Percentiles rank a stretch among this genome's conserved stretches.
Conservation (phyloP, 805 yeast genomes). For the Yamadazyma tumulicola region DNA sequence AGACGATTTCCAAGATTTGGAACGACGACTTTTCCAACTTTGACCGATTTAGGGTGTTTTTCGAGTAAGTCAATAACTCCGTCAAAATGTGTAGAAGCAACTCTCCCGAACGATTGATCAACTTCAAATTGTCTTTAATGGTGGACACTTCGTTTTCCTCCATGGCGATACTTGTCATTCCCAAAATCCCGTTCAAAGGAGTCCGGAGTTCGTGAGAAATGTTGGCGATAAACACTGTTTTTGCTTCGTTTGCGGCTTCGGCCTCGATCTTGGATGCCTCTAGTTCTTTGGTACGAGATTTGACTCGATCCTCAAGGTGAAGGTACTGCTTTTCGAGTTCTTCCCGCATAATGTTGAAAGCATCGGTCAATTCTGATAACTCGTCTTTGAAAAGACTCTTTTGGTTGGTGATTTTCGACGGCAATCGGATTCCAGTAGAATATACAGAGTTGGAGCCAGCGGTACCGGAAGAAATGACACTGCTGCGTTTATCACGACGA, state of each 20-base stretch:
- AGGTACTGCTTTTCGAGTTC: slow-evolving; percentile 82
- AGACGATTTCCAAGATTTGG: slow-evolving; percentile 71
- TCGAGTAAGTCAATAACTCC: slow-evolving; percentile 87
- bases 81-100: slow-evolving; percentile 82
- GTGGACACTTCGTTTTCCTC: slow-evolving; percentile 70
- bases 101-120: slow-evolving; percentile 91
- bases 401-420: slow-evolving; percentile 31
- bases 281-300: slow-evolving; percentile 78
- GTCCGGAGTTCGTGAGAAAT: slow-evolving; percentile 72
- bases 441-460: slow-evolving; percentile 36
- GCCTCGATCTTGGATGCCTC: slow-evolving; percentile 88
- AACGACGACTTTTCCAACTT: slow-evolving; percentile 82
- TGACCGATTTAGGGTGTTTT: slow-evolving; percentile 80
- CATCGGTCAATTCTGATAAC: slow-evolving; percentile 79
- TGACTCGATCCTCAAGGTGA: slow-evolving; percentile 83
- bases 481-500: slow-evolving; percentile 25
- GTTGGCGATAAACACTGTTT: slow-evolving; percentile 50
- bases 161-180: slow-evolving; percentile 93
- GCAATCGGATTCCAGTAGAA: slow-evolving; percentile 38
- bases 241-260: slow-evolving; percentile 94
- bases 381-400: slow-evolving; percentile 70
- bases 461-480: slow-evolving; percentile 27
- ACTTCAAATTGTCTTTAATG: slow-evolving; percentile 70
- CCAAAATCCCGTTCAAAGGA: slow-evolving; percentile 92
- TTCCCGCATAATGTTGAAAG: slow-evolving; percentile 88